These are phyloP conservation scores for Phlebiopsis gigantea DNA, from an alignment of 768 basidiomycete genomes.

Conservation along the genomic window DNA sequence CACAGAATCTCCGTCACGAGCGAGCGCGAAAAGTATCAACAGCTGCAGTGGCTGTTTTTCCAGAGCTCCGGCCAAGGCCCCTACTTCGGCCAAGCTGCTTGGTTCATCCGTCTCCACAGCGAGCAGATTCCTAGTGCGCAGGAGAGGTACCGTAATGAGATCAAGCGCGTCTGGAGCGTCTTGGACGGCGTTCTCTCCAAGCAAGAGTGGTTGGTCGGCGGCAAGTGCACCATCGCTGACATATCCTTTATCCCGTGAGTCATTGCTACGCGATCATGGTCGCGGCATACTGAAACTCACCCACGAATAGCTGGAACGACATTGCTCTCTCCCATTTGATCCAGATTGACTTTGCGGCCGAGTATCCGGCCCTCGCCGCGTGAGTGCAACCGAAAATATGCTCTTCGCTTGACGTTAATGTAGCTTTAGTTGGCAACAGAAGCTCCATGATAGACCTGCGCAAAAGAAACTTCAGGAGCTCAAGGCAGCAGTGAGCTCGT, in stretches of 20 bases:
- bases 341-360: not conserved
- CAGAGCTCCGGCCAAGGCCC: conserved; percentile 26
- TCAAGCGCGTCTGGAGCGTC: conserved; percentile 17
- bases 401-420: not conserved
- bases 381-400: too few relatives aligned
- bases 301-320: not conserved
- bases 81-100: conserved; percentile 14
- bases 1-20: conserved; percentile 24
- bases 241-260: conserved; percentile 13
- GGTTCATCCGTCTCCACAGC: conserved; percentile 13
- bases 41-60: conserved; percentile 42
- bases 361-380: not conserved
- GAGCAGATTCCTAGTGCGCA: conserved; percentile 13
- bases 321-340: not conserved
- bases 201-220: conserved; percentile 16
- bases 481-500: too few relatives aligned
- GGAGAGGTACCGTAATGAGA: conserved; percentile 19
- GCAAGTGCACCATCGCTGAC: conserved; percentile 16
- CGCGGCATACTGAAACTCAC: not conserved
- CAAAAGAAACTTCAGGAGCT: too few relatives aligned
- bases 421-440: not conserved
- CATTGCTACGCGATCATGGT: not conserved
- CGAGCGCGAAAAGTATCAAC: conserved; percentile 13
- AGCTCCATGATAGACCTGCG: too few relatives aligned
- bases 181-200: conserved; percentile 16